Evolutionary conservation across 352 stramenopile species (phyloP), one percentile per base, ranked within the genome.

Genomic region (Peronospora farinosa): DNA sequence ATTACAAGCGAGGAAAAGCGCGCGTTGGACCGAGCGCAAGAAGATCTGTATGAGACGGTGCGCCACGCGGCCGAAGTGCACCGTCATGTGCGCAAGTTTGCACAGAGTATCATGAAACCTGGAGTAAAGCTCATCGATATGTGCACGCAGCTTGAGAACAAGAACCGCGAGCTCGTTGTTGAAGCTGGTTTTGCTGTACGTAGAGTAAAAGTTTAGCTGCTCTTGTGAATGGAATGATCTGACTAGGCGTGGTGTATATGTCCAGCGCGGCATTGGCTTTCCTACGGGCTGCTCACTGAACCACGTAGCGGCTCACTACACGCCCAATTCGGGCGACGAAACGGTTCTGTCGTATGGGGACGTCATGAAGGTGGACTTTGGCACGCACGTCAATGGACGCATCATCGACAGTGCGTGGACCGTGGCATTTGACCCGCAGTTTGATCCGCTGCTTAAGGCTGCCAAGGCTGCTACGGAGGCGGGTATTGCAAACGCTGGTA

Each of bases 381-480:
- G 96, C 16, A 97, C 92, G 7, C 95, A 99, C 47, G 86, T 98
- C 28, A 95, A 98, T 57, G 95, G 95, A 36, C 74, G 93, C 35
- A 98, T 99, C 66, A 98, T 99, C 53, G 95, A 99, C 68, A 96
- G 86, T 72, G 96, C 96, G 5, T 99, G 89, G 79, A 98, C 96
- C 8, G 93, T 98, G 6, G 67, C 74, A 7, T 99, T 99, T 61
- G 93, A 99, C 67, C 83, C 85, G 2, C 72, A 92, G 62, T 98
- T 96, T 63, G 96, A 99, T 61, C 59, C 67, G 16, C 65, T 97
- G 8, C 48, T 98, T 2, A 79, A 88, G 52, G 92, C 96, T 0
- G 92, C 96, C 2, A 86, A 93, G 47, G 89, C 95, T 47, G 95
- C 96, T 2, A 99, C 96, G 0, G 69, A 99, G 51, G 80, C 80